A percentile compares a stretch with the other conserved stretches of the same genome.
Conservation (phyloP, 768 basidiomycete genomes). For the Calocera viscosa region DNA sequence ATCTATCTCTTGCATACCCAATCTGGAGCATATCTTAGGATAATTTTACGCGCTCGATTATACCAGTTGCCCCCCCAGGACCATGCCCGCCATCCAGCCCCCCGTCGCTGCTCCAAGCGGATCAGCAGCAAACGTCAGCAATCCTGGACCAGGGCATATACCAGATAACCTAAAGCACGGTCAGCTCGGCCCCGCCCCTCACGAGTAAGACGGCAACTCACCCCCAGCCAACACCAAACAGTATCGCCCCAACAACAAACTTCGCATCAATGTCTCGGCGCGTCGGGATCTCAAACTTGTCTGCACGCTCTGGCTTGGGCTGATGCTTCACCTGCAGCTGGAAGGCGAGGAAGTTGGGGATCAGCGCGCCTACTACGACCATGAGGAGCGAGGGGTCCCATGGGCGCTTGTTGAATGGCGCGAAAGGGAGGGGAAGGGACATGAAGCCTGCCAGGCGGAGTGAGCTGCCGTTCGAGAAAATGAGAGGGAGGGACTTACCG, state of each 20-base stretch:
- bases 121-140: slow-evolving; percentile 18
- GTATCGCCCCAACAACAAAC: slow-evolving; percentile 21
- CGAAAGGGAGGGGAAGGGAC: slow-evolving; percentile 16
- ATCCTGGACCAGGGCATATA: slow-evolving; percentile 27
- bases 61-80: background rate
- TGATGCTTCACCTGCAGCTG: slow-evolving; percentile 7
- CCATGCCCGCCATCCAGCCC: slow-evolving; percentile 3
- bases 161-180: slow-evolving; percentile 18
- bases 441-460: slow-evolving; percentile 23
- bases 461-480: background rate
- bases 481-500: background rate
- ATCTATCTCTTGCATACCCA: too few species aligned
- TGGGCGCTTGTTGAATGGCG: background rate
- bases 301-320: background rate
- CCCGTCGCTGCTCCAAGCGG: background rate
- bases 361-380: slow-evolving; percentile 26
- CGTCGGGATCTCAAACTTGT: slow-evolving; percentile 18
- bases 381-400: slow-evolving; percentile 29
- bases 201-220: background rate
- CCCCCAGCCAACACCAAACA: slow-evolving; percentile 31
- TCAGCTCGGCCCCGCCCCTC: too few species aligned
- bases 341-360: slow-evolving; percentile 25
- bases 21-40: background rate
- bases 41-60: background rate
- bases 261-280: slow-evolving; percentile 19